Conservation (phyloP, 2,329 filamentous ascomycete genomes). For the Ploettnerulaceae sp. region DNA sequence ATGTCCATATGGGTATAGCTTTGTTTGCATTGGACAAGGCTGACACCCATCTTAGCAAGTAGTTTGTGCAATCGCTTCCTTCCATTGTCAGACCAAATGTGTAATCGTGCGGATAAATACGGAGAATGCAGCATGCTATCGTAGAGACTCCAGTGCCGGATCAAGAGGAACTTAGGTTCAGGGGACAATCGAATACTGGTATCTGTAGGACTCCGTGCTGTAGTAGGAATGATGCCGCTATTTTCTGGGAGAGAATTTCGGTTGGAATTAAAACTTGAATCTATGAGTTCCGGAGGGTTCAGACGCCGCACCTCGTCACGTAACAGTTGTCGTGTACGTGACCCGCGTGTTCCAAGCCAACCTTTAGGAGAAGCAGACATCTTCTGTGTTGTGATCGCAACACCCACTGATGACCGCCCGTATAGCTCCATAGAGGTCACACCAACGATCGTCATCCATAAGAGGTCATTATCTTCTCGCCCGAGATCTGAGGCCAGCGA, state of each 20-base stretch:
- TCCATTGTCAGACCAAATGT: constrained; percentile 90
- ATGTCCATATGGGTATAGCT: constrained; percentile 99
- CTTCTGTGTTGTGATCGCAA: constrained; percentile 59
- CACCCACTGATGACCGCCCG: constrained; percentile 75
- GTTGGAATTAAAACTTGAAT: constrained; percentile 51
- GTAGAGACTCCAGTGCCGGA: constrained; percentile 95
- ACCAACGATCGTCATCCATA: constrained; percentile 93
- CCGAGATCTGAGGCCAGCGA: constrained; percentile 91
- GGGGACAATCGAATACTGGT: constrained; percentile 88
- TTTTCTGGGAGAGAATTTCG: constrained; percentile 60
- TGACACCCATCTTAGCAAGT: constrained; percentile 96
- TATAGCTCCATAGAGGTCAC: constrained; percentile 92
- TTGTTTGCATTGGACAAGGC: constrained; percentile 87
- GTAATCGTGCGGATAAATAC: constrained; percentile 84
- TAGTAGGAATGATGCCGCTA: constrained; percentile 81
- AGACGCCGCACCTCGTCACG: constrained; percentile 90
- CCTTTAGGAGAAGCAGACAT: constrained; percentile 54
- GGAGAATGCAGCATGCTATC: constrained; percentile 98
- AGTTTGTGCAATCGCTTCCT: constrained; percentile 88
- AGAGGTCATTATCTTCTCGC: constrained; percentile 90
- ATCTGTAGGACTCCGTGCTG: constrained; percentile 83
- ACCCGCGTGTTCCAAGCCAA: constrained; percentile 78
- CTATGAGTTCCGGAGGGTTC: constrained; percentile 68
- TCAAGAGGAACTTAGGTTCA: constrained; percentile 86
- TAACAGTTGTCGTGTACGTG: constrained; percentile 77